These are phyloP conservation scores for Echinosophora koreensis DNA, from an alignment of 306 rosid species.

Conservation along the genomic window DNA sequence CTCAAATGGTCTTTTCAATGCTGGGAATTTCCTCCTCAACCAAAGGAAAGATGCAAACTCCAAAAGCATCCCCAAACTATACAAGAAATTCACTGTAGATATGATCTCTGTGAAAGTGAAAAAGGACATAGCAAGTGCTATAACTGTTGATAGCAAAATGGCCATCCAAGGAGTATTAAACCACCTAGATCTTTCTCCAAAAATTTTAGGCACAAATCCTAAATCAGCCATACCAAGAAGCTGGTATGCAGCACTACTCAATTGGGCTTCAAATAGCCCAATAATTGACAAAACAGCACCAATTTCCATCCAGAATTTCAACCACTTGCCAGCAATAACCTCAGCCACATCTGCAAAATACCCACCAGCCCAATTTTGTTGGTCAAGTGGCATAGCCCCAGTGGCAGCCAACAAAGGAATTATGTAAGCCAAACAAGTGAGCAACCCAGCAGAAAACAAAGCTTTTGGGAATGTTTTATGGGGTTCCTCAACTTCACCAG, in stretches of 20 bases:
- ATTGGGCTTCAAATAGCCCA: conserved; percentile 80
- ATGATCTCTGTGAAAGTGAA: conserved; percentile 65
- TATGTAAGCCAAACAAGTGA: conserved; percentile 61
- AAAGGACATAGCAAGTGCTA: conserved; percentile 55
- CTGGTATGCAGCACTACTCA: conserved; percentile 80
- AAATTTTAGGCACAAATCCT: conserved; percentile 65
- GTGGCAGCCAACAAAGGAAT: conserved; percentile 61
- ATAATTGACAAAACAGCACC: conserved; percentile 73
- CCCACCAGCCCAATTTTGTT: conserved; percentile 55
- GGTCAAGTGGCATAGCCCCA: conserved; percentile 59
- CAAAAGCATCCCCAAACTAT: conserved; percentile 89
- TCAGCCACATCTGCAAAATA: conserved; percentile 68
- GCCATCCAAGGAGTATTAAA: conserved; percentile 91
- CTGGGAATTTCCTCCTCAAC: conserved; percentile 64
- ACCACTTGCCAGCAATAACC: conserved; percentile 74
- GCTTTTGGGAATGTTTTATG: conserved; percentile 68
- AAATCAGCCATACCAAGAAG: conserved; percentile 83
- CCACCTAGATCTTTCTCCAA: conserved; percentile 64
- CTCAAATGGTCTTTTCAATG: conserved; percentile 64
- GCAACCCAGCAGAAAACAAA: conserved; percentile 55
- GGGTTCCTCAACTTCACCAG: conserved; percentile 66
- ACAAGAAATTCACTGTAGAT: conserved; percentile 80
- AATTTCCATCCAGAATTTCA: conserved; percentile 76
- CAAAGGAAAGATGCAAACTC: conserved; percentile 78
- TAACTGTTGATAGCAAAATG: conserved; percentile 66